A percentile compares a stretch with the other conserved stretches of the same genome.
Evolutionary conservation across 164 flowering plant genomes (phyloP).

Genomic region (Platanus orientalis): DNA sequence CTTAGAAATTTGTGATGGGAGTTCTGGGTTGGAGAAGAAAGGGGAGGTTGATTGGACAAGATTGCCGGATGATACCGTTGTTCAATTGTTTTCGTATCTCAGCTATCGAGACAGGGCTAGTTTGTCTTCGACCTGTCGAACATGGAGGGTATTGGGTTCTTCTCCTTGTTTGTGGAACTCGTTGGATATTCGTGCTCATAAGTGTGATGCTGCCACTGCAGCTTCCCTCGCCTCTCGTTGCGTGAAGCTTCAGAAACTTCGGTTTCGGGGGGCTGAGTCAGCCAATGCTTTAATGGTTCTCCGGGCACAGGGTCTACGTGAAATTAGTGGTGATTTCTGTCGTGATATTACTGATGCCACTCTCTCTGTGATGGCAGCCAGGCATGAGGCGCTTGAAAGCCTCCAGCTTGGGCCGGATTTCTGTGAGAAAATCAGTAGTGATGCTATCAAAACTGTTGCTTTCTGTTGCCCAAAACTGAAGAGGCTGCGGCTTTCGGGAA

Average conservation of each 20-base stretch:
- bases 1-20: slow-evolving; percentile 37
- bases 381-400: slow-evolving; percentile 79
- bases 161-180: slow-evolving; percentile 79
- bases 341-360: slow-evolving; percentile 81
- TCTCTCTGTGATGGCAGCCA: slow-evolving; percentile 78
- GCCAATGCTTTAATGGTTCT: slow-evolving; percentile 75
- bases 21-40: slow-evolving; percentile 18
- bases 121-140: slow-evolving; percentile 70
- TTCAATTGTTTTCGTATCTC: slow-evolving; percentile 74
- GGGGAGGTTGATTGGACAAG: slow-evolving; percentile 80
- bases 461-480: slow-evolving; percentile 72
- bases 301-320: slow-evolving; percentile 60
- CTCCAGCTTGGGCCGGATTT: slow-evolving; percentile 92
- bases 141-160: slow-evolving; percentile 61
- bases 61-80: slow-evolving; percentile 85
- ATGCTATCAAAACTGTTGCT: slow-evolving; percentile 74
- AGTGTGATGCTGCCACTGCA: slow-evolving; percentile 51
- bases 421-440: slow-evolving; percentile 81
- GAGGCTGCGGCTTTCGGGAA: slow-evolving; percentile 85
- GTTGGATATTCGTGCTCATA: slow-evolving; percentile 84
- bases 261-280: slow-evolving; percentile 88
- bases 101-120: slow-evolving; percentile 94
- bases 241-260: slow-evolving; percentile 54
- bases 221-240: slow-evolving; percentile 67
- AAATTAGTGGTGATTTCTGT: slow-evolving; percentile 85